These are phyloP conservation scores for Citrus australasica DNA, from an alignment of 345 rosid genomes.

Conservation along the genomic window DNA sequence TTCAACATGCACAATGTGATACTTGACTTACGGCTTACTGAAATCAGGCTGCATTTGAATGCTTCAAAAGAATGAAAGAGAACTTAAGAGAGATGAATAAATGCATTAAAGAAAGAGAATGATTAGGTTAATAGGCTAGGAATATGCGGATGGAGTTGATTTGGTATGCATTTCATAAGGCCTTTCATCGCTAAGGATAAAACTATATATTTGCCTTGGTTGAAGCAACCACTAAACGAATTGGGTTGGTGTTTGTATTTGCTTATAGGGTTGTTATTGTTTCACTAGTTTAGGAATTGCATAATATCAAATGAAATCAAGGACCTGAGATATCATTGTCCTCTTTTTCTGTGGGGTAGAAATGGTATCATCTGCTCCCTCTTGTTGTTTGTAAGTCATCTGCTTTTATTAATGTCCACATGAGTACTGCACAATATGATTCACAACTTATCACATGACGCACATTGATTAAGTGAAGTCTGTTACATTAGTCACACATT, in stretches of 20 bases:
- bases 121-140: not conserved
- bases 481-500: not conserved
- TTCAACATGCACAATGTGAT: not conserved
- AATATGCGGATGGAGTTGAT: not conserved
- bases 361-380: not conserved
- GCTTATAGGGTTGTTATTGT: too few species aligned
- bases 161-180: not conserved
- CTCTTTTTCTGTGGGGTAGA: not conserved
- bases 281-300: too few species aligned
- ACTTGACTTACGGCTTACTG: constrained; percentile 13
- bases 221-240: not conserved
- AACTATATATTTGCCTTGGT: not conserved
- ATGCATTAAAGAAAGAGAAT: constrained; percentile 1
- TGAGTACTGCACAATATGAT: not conserved
- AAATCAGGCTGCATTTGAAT: constrained; percentile 8
- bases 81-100: not conserved
- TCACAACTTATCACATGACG: not conserved
- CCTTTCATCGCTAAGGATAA: not conserved
- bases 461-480: not conserved
- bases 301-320: not conserved
- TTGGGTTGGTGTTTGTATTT: not conserved
- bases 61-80: not conserved
- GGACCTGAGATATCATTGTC: not conserved
- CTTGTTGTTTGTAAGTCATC: not conserved
- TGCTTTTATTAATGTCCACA: not conserved